Evolutionary conservation across 352 stramenopile genomes (phyloP).

Genomic region (Thraustotheca clavata): DNA sequence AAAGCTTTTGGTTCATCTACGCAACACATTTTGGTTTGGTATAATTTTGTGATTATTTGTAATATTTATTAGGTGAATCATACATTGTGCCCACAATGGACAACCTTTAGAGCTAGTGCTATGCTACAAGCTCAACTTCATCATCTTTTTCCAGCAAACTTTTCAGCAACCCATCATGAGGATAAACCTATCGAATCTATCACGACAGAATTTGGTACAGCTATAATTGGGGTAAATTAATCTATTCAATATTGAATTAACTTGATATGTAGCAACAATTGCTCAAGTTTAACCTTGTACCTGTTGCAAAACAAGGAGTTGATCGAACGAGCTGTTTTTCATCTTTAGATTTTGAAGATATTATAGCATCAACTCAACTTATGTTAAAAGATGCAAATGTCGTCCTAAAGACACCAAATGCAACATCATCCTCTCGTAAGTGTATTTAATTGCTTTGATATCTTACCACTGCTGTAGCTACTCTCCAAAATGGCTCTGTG

Average conservation of each 20-base stretch:
- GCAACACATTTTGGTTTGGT: conserved; percentile 36
- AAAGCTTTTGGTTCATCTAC: conserved; percentile 42
- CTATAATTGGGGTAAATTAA: conserved; percentile 1
- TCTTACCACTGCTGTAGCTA: neutral
- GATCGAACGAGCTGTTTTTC: conserved; percentile 44
- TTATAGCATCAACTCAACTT: conserved; percentile 23
- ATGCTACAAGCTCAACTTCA: conserved; percentile 66
- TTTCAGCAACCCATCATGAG: conserved; percentile 29
- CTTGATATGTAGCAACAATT: conserved; percentile 26
- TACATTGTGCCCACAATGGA: conserved; percentile 43
- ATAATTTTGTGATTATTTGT: neutral
- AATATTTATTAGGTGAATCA: conserved; percentile 24
- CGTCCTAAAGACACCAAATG: neutral
- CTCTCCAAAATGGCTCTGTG: conserved; percentile 40
- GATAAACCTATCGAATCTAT: neutral
- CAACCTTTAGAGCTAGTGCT: conserved; percentile 59
- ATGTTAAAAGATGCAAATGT: conserved; percentile 10
- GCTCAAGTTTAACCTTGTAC: conserved; percentile 57
- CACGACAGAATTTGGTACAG: neutral
- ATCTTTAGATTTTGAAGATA: conserved; percentile 38
- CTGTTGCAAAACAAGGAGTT: conserved; percentile 49
- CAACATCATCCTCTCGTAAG: neutral
- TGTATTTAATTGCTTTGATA: too few species aligned
- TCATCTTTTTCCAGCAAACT: conserved; percentile 44
- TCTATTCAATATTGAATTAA: neutral